A percentile compares a stretch with the other conserved stretches of the same genome.
phyloP scores from a whole-genome alignment of 2,329 filamentous ascomycete genomes.

The Colletotrichum viniferum region DNA sequence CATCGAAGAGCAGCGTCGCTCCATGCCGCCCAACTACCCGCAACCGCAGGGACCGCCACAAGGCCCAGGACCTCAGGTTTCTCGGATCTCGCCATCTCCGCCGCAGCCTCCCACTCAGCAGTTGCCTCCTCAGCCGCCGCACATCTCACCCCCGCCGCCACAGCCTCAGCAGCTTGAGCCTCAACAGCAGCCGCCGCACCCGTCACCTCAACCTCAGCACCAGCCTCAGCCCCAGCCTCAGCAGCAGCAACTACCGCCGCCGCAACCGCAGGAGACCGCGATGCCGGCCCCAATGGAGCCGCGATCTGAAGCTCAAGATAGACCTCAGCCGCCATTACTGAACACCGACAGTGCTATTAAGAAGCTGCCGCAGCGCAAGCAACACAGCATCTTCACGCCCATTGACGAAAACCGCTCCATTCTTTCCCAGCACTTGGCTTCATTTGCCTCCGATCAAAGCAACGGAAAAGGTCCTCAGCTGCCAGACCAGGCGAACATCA shows the following conservation, averaged over 20 bases:
- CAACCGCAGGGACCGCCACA: slow-evolving; percentile 55
- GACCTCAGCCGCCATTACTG: slow-evolving; percentile 49
- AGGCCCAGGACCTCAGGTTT: slow-evolving; percentile 43
- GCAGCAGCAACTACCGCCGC: slow-evolving; percentile 39
- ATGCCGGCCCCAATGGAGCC: slow-evolving; percentile 53
- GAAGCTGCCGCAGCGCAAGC: slow-evolving; percentile 76
- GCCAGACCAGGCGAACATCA: slow-evolving; percentile 19
- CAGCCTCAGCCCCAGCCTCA: slow-evolving; percentile 48
- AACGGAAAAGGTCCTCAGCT: slow-evolving; percentile 33
- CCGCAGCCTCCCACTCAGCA: slow-evolving; percentile 62
- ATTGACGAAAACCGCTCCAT: slow-evolving; percentile 93
- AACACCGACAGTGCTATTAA: slow-evolving; percentile 60
- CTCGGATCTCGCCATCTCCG: slow-evolving; percentile 63
- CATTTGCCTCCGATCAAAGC: slow-evolving; percentile 61
- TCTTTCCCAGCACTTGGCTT: slow-evolving; percentile 80
- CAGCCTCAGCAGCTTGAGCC: slow-evolving; percentile 40
- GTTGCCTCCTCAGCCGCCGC: slow-evolving; percentile 51
- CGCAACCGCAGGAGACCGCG: slow-evolving; percentile 56
- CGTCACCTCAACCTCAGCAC: slow-evolving; percentile 37
- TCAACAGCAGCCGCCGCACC: slow-evolving; percentile 31
- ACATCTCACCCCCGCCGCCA: slow-evolving; percentile 59
- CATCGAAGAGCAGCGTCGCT: slow-evolving; percentile 76
- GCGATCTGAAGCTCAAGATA: slow-evolving; percentile 49
- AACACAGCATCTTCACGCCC: slow-evolving; percentile 94
- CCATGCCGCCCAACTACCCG: slow-evolving; percentile 70